Evolutionary conservation across 768 basidiomycete species (phyloP).

Genomic region (Brasilioporus rufonigricans): DNA sequence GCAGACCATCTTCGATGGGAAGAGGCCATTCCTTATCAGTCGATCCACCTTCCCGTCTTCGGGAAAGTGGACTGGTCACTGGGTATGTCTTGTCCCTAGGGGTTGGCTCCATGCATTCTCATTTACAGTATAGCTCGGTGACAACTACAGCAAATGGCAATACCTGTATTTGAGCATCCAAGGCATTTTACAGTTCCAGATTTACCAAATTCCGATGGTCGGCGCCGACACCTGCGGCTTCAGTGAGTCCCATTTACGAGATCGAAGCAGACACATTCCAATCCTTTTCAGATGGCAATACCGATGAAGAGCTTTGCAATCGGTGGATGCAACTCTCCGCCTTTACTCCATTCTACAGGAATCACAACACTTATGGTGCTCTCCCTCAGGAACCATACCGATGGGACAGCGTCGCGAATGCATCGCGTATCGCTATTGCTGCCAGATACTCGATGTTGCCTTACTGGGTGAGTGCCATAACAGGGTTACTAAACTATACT

Average conservation of each 20-base stretch:
- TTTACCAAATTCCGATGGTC: conserved; percentile 82
- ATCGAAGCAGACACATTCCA: not conserved
- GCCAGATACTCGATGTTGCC: conserved; percentile 70
- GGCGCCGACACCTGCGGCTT: conserved; percentile 64
- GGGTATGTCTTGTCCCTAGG: conserved; percentile 38
- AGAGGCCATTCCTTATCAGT: conserved; percentile 69
- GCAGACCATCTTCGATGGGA: conserved; percentile 49
- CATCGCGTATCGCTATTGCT: conserved; percentile 68
- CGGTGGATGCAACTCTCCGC: conserved; percentile 88
- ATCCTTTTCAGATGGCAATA: conserved; percentile 46
- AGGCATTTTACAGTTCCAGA: conserved; percentile 78
- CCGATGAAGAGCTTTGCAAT: conserved; percentile 77
- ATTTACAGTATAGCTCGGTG: conserved; percentile 52
- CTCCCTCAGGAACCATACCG: conserved; percentile 77
- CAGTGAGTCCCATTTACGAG: conserved; percentile 12
- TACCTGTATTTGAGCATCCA: conserved; percentile 71
- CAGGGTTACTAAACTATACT: not conserved
- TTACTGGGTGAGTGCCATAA: conserved; percentile 60
- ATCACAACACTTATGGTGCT: conserved; percentile 67
- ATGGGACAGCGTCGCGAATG: conserved; percentile 78
- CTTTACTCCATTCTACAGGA: conserved; percentile 80
- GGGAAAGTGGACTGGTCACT: conserved; percentile 71
- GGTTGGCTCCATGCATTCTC: not conserved
- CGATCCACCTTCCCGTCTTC: conserved; percentile 68
- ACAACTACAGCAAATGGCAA: conserved; percentile 74